Evolutionary conservation across 1,139 yeast species (phyloP).

Genomic region (Yamadazyma atmosphaerica): DNA sequence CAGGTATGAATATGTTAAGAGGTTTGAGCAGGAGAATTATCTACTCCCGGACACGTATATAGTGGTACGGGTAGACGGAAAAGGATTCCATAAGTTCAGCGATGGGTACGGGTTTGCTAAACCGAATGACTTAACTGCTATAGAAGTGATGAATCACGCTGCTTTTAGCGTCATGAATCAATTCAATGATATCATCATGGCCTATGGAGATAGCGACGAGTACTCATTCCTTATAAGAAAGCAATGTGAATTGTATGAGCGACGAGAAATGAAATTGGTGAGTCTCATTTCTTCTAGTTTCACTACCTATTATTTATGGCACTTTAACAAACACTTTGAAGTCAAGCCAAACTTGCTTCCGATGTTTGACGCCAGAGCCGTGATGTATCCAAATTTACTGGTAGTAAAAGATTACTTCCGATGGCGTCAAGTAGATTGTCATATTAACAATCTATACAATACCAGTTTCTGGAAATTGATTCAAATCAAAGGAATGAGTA

Average conservation of each 20-base stretch:
- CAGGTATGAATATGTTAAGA: conserved; percentile 79
- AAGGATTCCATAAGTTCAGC: conserved; percentile 89
- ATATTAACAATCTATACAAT: conserved; percentile 89
- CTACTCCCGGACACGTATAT: conserved; percentile 81
- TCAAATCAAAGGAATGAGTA: conserved; percentile 57
- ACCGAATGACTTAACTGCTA: conserved; percentile 83
- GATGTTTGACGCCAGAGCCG: conserved; percentile 89
- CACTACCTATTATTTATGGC: conserved; percentile 69
- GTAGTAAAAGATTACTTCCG: conserved; percentile 76
- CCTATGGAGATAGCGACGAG: conserved; percentile 96
- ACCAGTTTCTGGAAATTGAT: conserved; percentile 93
- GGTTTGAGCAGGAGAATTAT: conserved; percentile 72
- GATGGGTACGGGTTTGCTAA: conserved; percentile 70
- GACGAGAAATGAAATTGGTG: conserved; percentile 77
- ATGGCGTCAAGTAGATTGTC: conserved; percentile 98
- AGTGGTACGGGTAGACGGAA: conserved; percentile 87
- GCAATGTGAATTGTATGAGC: conserved; percentile 67
- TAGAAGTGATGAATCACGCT: conserved; percentile 77
- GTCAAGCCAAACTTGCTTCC: conserved; percentile 55
- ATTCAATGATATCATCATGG: conserved; percentile 72
- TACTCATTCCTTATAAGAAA: conserved; percentile 75
- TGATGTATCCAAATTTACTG: conserved; percentile 68
- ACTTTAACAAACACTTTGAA: conserved; percentile 63
- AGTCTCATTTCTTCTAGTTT: conserved; percentile 82
- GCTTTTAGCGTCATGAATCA: conserved; percentile 65